Evolutionary conservation across 805 yeast genomes (phyloP).

Genomic region (Saccharomycopsis fibuligera): DNA sequence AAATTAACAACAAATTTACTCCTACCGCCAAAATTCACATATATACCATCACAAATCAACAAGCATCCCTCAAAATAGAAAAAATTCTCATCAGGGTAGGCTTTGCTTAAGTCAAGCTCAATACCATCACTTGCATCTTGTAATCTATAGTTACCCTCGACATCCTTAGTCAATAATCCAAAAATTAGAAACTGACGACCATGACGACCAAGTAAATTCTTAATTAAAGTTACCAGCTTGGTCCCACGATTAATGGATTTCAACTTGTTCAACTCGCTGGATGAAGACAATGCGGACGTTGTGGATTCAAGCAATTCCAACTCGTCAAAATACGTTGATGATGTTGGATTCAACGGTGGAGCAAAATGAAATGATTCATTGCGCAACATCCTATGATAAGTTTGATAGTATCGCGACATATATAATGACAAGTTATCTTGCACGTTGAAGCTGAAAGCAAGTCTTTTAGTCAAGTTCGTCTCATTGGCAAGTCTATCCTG

Average conservation of each 20-base stretch:
- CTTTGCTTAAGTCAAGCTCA: constrained; percentile 56
- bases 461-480: constrained; percentile 6
- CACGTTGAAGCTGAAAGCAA: constrained; percentile 20
- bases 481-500: constrained; percentile 13
- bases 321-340: constrained; percentile 28
- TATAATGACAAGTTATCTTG: constrained; percentile 36
- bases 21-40: constrained; percentile 50
- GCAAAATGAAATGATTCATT: constrained; percentile 60
- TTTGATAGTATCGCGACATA: constrained; percentile 50
- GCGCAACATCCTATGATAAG: constrained; percentile 66
- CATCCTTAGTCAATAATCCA: constrained; percentile 63
- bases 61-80: constrained; percentile 72
- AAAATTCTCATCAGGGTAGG: constrained; percentile 55
- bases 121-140: constrained; percentile 80
- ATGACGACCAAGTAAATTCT: constrained; percentile 80
- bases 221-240: constrained; percentile 57
- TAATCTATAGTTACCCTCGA: constrained; percentile 63
- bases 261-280: constrained; percentile 14
- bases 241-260: constrained; percentile 21
- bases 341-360: constrained; percentile 26
- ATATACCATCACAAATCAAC: constrained; percentile 79
- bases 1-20: constrained; percentile 66
- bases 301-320: constrained; percentile 10
- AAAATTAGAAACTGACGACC: constrained; percentile 69
- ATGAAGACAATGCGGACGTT: too few species aligned